These are phyloP conservation scores for Naganishia cerealis DNA, from an alignment of 1,284 basidiomycete species.

Conservation along the genomic window DNA sequence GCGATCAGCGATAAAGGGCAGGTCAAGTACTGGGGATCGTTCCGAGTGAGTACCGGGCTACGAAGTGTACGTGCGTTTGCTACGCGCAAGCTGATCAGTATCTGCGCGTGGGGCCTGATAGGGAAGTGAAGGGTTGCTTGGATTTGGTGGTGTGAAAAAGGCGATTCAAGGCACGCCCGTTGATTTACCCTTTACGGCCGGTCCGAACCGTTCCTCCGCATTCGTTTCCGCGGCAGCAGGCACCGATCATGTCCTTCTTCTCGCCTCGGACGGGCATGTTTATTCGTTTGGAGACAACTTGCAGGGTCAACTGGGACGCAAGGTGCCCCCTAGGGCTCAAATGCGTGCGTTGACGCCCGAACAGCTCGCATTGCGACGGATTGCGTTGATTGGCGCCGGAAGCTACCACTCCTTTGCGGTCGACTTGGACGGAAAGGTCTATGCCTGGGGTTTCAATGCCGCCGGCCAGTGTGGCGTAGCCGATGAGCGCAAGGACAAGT, in stretches of 20 bases:
- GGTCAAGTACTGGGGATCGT: conserved; percentile 85
- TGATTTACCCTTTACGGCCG: conserved; percentile 46
- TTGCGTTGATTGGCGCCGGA: conserved; percentile 74
- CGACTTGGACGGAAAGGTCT: conserved; percentile 75
- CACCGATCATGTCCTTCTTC: conserved; percentile 79
- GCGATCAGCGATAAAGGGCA: conserved; percentile 76
- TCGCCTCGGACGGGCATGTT: conserved; percentile 79
- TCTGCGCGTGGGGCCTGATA: conserved; percentile 36
- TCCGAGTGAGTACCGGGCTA: conserved; percentile 65
- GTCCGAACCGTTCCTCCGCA: conserved; percentile 39
- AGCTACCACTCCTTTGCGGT: conserved; percentile 86
- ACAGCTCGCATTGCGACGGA: conserved; percentile 72
- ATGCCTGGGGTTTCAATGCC: conserved; percentile 88
- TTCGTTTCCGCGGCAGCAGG: conserved; percentile 76
- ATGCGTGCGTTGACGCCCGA: conserved; percentile 73
- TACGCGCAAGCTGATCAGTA: too few relatives aligned
- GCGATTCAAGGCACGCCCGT: conserved; percentile 56
- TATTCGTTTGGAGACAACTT: conserved; percentile 79
- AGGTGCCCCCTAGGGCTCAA: conserved; percentile 77
- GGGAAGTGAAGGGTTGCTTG: conserved; percentile 76
- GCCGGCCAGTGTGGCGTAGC: conserved; percentile 67
- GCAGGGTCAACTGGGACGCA: conserved; percentile 80
- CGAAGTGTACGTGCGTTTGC: background rate
- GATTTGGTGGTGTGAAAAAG: conserved; percentile 68
- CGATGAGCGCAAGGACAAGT: conserved; percentile 47